These are phyloP conservation scores for Metschnikowia kunwiensis DNA, from an alignment of 805 yeast genomes.

Conservation along the genomic window DNA sequence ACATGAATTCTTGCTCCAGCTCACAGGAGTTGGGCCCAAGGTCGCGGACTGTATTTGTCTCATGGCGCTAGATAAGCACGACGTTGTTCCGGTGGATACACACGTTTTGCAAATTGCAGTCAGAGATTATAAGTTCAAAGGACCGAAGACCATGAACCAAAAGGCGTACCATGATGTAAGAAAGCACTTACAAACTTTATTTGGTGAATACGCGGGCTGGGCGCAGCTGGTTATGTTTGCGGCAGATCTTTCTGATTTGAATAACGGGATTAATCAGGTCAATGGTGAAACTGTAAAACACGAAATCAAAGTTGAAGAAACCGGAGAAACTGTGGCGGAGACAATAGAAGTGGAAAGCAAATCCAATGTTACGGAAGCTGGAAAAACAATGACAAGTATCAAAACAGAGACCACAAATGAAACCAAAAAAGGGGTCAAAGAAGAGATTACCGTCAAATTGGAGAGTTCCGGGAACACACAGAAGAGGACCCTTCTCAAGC, in stretches of 20 bases:
- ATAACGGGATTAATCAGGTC: conserved; percentile 56
- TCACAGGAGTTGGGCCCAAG: conserved; percentile 93
- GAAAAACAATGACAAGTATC: not conserved
- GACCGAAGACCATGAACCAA: conserved; percentile 45
- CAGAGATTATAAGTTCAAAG: conserved; percentile 67
- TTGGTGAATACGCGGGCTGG: conserved; percentile 98
- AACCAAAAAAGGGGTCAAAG: too few species aligned
- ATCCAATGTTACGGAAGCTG: not conserved
- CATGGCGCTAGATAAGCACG: conserved; percentile 85
- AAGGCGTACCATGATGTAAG: conserved; percentile 57
- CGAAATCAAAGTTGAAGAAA: conserved; percentile 6
- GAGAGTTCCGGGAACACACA: not conserved
- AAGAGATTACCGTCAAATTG: conserved; percentile 1
- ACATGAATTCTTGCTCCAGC: conserved; percentile 57
- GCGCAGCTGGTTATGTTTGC: conserved; percentile 94
- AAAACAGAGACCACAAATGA: not conserved
- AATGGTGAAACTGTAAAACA: conserved; percentile 17
- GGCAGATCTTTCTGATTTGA: conserved; percentile 70
- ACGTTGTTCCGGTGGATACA: conserved; percentile 91
- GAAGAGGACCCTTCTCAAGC: conserved; percentile 1
- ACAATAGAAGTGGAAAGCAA: not conserved
- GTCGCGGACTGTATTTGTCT: conserved; percentile 96
- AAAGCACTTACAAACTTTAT: conserved; percentile 54
- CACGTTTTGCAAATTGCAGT: conserved; percentile 89
- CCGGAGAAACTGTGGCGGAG: not conserved